Evolutionary conservation across 257 asterid genomes (phyloP).

Genomic region (Eustoma russellianum): DNA sequence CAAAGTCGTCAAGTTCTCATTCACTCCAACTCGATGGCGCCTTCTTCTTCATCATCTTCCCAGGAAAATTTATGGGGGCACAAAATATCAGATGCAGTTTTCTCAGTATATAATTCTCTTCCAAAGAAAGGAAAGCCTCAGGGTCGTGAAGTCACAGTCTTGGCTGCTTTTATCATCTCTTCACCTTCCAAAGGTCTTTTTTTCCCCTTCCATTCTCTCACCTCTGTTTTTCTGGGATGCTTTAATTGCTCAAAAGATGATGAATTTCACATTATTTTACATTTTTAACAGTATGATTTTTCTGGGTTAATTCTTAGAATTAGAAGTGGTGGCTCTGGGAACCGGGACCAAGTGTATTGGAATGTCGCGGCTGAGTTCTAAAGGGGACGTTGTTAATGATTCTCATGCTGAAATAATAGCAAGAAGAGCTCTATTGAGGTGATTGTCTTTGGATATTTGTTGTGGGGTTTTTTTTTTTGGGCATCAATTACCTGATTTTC

Average conservation of each 20-base stretch:
- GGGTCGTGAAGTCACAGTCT: conserved; percentile 91
- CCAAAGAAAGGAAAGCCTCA: conserved; percentile 97
- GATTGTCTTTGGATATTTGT: conserved; percentile 6
- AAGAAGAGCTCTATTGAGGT: conserved; percentile 85
- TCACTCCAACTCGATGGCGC: not conserved
- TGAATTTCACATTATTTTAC: not conserved
- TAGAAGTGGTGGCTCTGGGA: conserved; percentile 74
- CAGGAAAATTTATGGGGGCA: conserved; percentile 41
- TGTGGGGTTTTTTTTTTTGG: no score
- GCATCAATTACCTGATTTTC: no score
- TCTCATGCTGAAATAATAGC: conserved; percentile 93
- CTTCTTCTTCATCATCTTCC: conserved; percentile 7
- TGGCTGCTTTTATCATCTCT: conserved; percentile 83
- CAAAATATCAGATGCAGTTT: conserved; percentile 43
- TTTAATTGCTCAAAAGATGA: not conserved
- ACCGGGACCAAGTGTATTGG: conserved; percentile 96
- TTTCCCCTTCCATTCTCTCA: not conserved
- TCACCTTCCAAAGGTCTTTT: conserved; percentile 47
- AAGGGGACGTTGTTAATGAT: conserved; percentile 82
- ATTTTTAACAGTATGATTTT: not conserved
- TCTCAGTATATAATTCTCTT: conserved; percentile 40
- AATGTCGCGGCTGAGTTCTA: conserved; percentile 45
- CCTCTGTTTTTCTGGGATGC: not conserved
- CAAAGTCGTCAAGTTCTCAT: no score
- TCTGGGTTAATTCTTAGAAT: conserved; percentile 22